Evolutionary conservation across 805 yeast genomes (phyloP).

Genomic region (Isabelozyma heimii): DNA sequence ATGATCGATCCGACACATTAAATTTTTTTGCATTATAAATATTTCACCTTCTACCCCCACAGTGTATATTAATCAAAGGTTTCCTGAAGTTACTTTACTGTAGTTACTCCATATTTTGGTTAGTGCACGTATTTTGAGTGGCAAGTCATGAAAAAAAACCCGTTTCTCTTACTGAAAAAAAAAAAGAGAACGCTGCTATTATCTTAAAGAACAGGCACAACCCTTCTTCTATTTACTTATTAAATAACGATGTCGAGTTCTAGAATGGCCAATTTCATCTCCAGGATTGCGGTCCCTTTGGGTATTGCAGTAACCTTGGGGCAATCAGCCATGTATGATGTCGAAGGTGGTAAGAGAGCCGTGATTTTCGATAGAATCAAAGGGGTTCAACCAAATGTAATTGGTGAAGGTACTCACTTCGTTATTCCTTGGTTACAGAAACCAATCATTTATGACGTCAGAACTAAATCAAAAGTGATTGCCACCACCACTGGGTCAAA

Average conservation of each 20-base stretch:
- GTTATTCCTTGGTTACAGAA: constrained; percentile 93
- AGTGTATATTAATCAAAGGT: not conserved
- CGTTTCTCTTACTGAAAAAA: no score
- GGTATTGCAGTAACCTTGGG: constrained; percentile 69
- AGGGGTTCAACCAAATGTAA: constrained; percentile 85
- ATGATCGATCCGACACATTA: no score
- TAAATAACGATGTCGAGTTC: constrained; percentile 19
- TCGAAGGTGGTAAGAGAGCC: constrained; percentile 93
- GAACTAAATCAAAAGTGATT: constrained; percentile 93
- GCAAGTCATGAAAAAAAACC: not conserved
- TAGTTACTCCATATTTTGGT: not conserved
- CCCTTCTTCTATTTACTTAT: not conserved
- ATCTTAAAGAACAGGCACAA: no score
- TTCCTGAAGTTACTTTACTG: not conserved
- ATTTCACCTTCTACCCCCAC: not conserved
- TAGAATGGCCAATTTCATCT: constrained; percentile 34
- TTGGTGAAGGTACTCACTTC: constrained; percentile 97
- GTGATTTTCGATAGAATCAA: constrained; percentile 88
- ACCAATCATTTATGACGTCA: constrained; percentile 85
- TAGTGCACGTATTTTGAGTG: not conserved
- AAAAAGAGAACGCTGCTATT: no score
- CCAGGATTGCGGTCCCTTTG: constrained; percentile 62
- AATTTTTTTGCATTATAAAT: not conserved
- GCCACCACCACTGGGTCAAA: constrained; percentile 95
- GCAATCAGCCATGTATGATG: constrained; percentile 88